Conservation (phyloP, 2,329 filamentous ascomycete species). For the Fusarium penzigii region DNA sequence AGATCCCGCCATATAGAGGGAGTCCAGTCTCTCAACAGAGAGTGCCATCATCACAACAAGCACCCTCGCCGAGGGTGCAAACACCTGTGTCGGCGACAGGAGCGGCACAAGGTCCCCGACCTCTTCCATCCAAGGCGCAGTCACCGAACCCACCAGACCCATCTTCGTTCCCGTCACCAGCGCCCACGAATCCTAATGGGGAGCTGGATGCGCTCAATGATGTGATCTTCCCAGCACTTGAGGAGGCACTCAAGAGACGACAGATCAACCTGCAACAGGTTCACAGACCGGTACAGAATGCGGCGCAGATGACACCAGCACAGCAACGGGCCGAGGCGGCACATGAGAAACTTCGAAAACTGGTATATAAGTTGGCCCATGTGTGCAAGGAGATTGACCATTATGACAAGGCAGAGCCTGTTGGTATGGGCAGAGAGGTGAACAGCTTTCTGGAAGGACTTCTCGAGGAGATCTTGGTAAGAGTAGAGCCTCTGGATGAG, state of each 20-base stretch:
- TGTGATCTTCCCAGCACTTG: conserved; percentile 89
- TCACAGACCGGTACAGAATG: conserved; percentile 42
- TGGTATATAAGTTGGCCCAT: conserved; percentile 80
- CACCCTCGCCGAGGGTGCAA: conserved; percentile 22
- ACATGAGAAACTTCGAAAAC: conserved; percentile 78
- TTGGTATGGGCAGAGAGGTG: conserved; percentile 92
- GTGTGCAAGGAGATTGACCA: conserved; percentile 89
- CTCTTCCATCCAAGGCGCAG: conserved; percentile 34
- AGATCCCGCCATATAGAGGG: conserved; percentile 58
- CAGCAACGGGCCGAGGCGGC: conserved; percentile 69
- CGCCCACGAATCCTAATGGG: conserved; percentile 59
- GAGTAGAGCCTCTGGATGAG: conserved; percentile 86
- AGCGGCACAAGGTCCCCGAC: conserved; percentile 24
- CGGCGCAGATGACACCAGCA: conserved; percentile 54
- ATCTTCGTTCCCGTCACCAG: conserved; percentile 56
- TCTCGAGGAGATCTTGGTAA: conserved; percentile 87
- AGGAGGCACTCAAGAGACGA: conserved; percentile 84
- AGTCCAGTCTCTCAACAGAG: conserved; percentile 34
- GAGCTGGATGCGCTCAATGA: conserved; percentile 86
- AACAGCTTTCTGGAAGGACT: conserved; percentile 88
- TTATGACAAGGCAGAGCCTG: conserved; percentile 80
- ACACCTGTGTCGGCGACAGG: conserved; percentile 12
- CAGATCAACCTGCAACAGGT: conserved; percentile 60
- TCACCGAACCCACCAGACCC: conserved; percentile 38
- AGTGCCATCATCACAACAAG: conserved; percentile 31